phyloP scores from a whole-genome alignment of 2,329 filamentous ascomycete species.

The Diaporthe caulivora region DNA sequence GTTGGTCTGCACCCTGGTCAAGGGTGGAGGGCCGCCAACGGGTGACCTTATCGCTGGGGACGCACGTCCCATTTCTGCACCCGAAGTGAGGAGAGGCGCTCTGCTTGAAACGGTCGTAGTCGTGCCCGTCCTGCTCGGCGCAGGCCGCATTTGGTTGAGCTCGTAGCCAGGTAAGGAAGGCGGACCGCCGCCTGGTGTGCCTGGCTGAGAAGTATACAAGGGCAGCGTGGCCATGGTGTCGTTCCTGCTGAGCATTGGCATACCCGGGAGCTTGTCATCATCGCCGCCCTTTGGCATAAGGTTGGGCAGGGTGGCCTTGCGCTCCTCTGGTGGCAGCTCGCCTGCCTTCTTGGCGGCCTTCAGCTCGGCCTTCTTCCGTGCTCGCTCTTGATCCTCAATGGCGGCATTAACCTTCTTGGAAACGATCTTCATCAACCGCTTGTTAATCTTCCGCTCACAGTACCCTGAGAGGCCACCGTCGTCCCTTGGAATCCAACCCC shows the following conservation, averaged over 20 bases:
- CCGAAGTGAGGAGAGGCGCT: slow-evolving; percentile 47
- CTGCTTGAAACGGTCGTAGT: slow-evolving; percentile 46
- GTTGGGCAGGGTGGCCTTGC: slow-evolving; percentile 76
- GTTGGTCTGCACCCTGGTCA: slow-evolving; percentile 45
- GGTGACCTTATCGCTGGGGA: slow-evolving; percentile 47
- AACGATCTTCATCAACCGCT: slow-evolving; percentile 85
- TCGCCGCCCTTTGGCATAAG: slow-evolving; percentile 50
- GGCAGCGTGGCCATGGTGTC: slow-evolving; percentile 74
- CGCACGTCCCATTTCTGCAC: slow-evolving; percentile 48
- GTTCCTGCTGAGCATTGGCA: slow-evolving; percentile 70
- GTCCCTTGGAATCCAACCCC: slow-evolving; percentile 86
- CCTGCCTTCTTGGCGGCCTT: slow-evolving; percentile 67
- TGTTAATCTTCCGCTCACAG: slow-evolving; percentile 93
- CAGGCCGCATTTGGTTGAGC: slow-evolving; percentile 65
- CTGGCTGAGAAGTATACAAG: slow-evolving; percentile 70
- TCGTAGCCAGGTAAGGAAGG: slow-evolving; percentile 54
- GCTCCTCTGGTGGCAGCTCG: slow-evolving; percentile 61
- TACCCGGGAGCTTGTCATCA: slow-evolving; percentile 66
- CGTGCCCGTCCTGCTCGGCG: slow-evolving; percentile 52
- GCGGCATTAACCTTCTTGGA: slow-evolving; percentile 89
- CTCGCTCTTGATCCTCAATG: slow-evolving; percentile 80
- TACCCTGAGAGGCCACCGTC: slow-evolving; percentile 87
- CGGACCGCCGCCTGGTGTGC: slow-evolving; percentile 56
- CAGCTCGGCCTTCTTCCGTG: slow-evolving; percentile 63
- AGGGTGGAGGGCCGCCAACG: slow-evolving; percentile 42